Percentiles rank a stretch among this genome's conserved stretches.
Evolutionary conservation across 202 grass and related monocot species (phyloP).

Genomic region (Eragrostis tef): DNA sequence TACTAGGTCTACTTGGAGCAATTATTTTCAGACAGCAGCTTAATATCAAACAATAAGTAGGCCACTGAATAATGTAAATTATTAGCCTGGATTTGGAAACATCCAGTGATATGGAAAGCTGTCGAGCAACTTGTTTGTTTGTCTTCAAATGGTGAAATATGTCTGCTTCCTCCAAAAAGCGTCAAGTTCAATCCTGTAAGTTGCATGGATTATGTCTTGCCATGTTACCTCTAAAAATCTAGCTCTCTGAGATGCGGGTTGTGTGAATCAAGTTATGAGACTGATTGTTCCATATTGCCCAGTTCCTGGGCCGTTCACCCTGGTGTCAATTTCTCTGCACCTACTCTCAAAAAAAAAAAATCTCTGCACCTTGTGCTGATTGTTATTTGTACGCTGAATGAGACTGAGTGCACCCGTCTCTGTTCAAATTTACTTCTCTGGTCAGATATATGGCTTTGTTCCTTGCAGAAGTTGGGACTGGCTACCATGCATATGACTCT

Average conservation of each 20-base stretch:
- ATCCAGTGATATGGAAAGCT: constrained; percentile 38
- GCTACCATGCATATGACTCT: no score
- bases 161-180: not conserved
- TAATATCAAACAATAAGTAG: constrained; percentile 28
- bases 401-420: not conserved
- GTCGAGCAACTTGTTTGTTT: constrained; percentile 27
- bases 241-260: not conserved
- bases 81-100: constrained; percentile 42
- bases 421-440: not conserved
- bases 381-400: not conserved
- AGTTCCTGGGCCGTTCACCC: not conserved
- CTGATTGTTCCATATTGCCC: not conserved
- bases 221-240: constrained; percentile 36
- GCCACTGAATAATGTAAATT: constrained; percentile 15
- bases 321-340: not conserved
- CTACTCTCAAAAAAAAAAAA: no score
- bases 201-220: constrained; percentile 1
- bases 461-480: not conserved
- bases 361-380: not conserved
- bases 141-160: constrained; percentile 8
- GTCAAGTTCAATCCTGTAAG: not conserved
- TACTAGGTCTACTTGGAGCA: constrained; percentile 2
- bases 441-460: not conserved
- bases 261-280: not conserved
- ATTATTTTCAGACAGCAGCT: constrained; percentile 11